Evolutionary conservation across 2,329 filamentous ascomycete species (phyloP).

Genomic region (Claviceps pazoutovae): DNA sequence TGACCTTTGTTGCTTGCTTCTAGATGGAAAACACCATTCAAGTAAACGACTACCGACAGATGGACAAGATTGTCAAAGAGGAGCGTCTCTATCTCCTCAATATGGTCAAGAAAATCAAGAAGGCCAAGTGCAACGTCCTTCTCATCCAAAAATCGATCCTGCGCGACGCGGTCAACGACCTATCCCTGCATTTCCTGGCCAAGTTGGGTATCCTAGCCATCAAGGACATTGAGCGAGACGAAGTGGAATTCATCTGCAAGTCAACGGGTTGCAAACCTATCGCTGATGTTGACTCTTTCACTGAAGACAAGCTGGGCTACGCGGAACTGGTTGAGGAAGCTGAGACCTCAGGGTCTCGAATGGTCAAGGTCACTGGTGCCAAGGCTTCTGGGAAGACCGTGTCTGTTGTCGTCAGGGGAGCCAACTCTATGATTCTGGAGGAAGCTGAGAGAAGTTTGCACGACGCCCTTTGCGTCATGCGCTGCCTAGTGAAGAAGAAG

Average conservation of each 20-base stretch:
- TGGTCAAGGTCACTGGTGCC: constrained; percentile 90
- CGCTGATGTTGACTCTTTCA: constrained; percentile 95
- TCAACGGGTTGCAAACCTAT: constrained; percentile 98
- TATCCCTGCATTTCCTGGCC: constrained; percentile 92
- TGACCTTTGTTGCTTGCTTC: neutral
- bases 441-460: constrained; percentile 94
- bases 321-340: constrained; percentile 92
- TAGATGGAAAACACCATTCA: constrained; percentile 99
- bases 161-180: constrained; percentile 91
- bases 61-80: constrained; percentile 99
- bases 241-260: constrained; percentile 99
- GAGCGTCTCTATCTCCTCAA: constrained; percentile 96
- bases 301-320: constrained; percentile 90
- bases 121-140: constrained; percentile 97
- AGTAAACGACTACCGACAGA: constrained; percentile 98
- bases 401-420: constrained; percentile 85
- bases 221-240: constrained; percentile 97
- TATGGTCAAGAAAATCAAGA: constrained; percentile 99
- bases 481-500: constrained; percentile 98
- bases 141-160: constrained; percentile 98
- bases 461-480: constrained; percentile 93
- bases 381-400: constrained; percentile 77
- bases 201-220: constrained; percentile 91
- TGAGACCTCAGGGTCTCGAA: constrained; percentile 72
- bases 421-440: constrained; percentile 87